Base-by-base conservation (phyloP, 116 monocot genomes). In the Phalaenopsis hybrid region DNA sequence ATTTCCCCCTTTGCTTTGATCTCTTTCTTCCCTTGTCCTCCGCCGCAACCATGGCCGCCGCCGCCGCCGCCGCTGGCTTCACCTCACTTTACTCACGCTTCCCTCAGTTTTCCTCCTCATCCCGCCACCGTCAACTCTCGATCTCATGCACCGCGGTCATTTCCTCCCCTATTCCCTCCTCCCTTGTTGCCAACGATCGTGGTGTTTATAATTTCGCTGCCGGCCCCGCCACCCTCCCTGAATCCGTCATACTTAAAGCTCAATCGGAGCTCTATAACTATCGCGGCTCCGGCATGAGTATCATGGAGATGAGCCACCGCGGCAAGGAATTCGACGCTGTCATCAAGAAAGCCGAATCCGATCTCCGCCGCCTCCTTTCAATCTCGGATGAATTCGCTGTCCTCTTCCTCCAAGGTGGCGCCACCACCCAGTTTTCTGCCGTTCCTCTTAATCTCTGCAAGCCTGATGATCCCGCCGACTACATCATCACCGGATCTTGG, bases 221-320 rank as follows among this genome's bases (percentile, higher is more conserved):
- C 6, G 99, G 99, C 25, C 99, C 99, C 12, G 99, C 99, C 46
- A 92, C 91, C 72, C 92, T 99, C n/a, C 99, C 94, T 2, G 93
- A 94, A 80, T 87, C 88, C 75, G 99, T 99, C 34, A 76, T 99
- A 78, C 88, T 87, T 37, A 85, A 87, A 78, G 95, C 99, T 72
- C 95, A 95, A 84, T 59, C 86, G 21, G 99, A 99, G 73, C 93
- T 99, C 57, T 86, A 87, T 85, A 85, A 99, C 89, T 95, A 86
- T 86, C 83, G 81, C 34, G 90, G 90, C 18, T 91, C 89, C 61
- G 95, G 99, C 79, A 99, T 99, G 99, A 88, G 87, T 86, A 88
- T 99, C 89, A 92, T 99, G 91, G 99, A 99, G 88, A 89, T 95
- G 92, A 92, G 92, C 85, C 99, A 99, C 89, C 89, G 99, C 37